Percentiles rank a stretch among this genome's conserved stretches.
Conservation (phyloP, 495 filamentous ascomycete species). For the Penicillium atrosanguineum region DNA sequence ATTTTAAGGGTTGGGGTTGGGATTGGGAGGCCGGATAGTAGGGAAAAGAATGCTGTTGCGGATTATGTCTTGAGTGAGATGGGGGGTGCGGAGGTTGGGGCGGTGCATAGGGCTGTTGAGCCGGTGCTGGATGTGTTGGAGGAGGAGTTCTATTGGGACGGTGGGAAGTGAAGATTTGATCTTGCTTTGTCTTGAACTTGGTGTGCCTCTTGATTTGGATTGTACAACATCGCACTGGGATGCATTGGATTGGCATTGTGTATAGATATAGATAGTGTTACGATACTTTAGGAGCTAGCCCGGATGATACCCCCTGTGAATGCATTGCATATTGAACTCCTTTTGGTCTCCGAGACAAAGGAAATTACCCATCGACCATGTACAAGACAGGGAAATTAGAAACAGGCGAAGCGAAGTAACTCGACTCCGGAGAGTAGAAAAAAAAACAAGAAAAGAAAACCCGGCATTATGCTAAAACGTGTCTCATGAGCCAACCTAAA, state of each 20-base stretch:
- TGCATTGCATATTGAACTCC: conserved; percentile 7
- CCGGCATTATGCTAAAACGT: neutral
- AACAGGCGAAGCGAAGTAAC: neutral
- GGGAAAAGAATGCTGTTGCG: conserved; percentile 55
- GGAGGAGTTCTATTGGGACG: conserved; percentile 36
- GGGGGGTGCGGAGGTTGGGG: conserved; percentile 45
- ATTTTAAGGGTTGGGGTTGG: conserved; percentile 62
- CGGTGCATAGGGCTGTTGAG: conserved; percentile 48
- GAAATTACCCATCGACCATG: conserved; percentile 6
- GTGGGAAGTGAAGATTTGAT: neutral
- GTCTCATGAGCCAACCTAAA: conserved; percentile 28
- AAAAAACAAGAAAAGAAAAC: conserved; percentile 8
- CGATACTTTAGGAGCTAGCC: neutral
- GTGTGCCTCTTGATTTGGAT: neutral
- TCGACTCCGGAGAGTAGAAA: neutral
- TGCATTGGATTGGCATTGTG: neutral
- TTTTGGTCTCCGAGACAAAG: neutral
- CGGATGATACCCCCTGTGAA: conserved; percentile 17
- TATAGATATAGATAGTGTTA: neutral
- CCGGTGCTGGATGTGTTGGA: conserved; percentile 50
- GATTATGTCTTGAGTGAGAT: conserved; percentile 69
- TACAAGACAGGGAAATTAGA: neutral
- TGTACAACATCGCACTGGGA: neutral
- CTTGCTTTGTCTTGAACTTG: too few relatives aligned
- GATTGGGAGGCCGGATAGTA: conserved; percentile 64